A percentile compares a stretch with the other conserved stretches of the same genome.
Conservation (phyloP, 2,329 filamentous ascomycete genomes). For the Penicillium occitanis region DNA sequence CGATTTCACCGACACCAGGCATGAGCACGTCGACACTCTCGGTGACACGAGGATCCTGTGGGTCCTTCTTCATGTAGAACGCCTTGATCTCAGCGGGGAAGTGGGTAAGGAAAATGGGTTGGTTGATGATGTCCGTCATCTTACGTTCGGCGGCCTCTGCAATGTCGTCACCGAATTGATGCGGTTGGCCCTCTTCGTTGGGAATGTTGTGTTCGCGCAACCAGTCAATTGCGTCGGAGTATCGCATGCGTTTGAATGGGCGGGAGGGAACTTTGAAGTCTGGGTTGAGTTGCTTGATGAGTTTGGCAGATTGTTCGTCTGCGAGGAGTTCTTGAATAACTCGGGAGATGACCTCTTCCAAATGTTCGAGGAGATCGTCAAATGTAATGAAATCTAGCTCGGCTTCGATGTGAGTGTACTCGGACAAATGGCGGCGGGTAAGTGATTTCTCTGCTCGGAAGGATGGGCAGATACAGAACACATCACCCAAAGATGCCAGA, state of each 20-base stretch:
- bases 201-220: conserved; percentile 83
- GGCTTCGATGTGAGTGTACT: conserved; percentile 96
- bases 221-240: conserved; percentile 92
- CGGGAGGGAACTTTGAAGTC: conserved; percentile 76
- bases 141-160: conserved; percentile 93
- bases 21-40: conserved; percentile 86
- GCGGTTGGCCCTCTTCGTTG: conserved; percentile 88
- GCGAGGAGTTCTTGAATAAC: conserved; percentile 76
- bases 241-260: conserved; percentile 94
- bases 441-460: conserved; percentile 97
- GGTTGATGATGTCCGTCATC: conserved; percentile 97
- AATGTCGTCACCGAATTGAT: conserved; percentile 95
- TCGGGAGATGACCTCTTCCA: conserved; percentile 83
- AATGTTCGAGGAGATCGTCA: conserved; percentile 78
- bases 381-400: conserved; percentile 97
- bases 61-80: conserved; percentile 97
- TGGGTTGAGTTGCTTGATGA: conserved; percentile 87
- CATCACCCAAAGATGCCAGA: conserved; percentile 84
- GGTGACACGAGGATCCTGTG: conserved; percentile 75
- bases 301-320: conserved; percentile 69
- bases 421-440: conserved; percentile 88
- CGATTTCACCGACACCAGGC: conserved; percentile 96
- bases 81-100: conserved; percentile 98
- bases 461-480: conserved; percentile 97
- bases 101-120: conserved; percentile 92